Evolutionary conservation across 192 early-diverging fungal species (phyloP).

Genomic region (Podila verticillata): DNA sequence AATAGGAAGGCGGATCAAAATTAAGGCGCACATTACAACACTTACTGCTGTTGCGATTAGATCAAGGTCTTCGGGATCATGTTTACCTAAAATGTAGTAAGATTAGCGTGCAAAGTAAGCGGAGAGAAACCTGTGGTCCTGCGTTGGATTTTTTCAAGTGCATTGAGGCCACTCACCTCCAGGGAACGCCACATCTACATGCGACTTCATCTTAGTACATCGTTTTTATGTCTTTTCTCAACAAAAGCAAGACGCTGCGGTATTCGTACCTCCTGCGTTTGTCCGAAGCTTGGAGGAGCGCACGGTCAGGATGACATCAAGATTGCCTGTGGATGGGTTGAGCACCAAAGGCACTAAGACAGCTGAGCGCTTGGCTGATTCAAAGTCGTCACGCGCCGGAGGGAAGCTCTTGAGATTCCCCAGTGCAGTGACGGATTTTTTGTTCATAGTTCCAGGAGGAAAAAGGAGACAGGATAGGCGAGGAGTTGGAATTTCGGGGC

Average conservation of each 20-base stretch:
- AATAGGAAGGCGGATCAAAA: not conserved
- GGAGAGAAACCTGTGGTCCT: not conserved
- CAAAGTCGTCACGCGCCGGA: not conserved
- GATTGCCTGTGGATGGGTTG: constrained; percentile 24
- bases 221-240: not conserved
- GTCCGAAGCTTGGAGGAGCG: constrained; percentile 26
- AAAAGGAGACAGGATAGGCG: not conserved
- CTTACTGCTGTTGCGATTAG: constrained; percentile 41
- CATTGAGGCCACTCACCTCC: constrained; percentile 14
- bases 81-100: constrained; percentile 14
- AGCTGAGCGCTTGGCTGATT: constrained; percentile 15
- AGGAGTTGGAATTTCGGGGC: not conserved
- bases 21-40: not conserved
- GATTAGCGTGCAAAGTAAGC: not conserved
- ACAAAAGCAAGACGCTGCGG: not conserved
- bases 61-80: constrained; percentile 32
- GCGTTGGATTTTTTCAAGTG: not conserved
- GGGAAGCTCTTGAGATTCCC: not conserved
- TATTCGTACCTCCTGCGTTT: constrained; percentile 20
- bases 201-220: not conserved
- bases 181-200: constrained; percentile 20
- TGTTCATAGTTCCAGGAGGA: not conserved
- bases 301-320: constrained; percentile 45
- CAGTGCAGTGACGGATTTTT: not conserved
- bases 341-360: constrained; percentile 26